Base-by-base conservation (phyloP, 768 basidiomycete species). In the Hygrophorus russula region DNA sequence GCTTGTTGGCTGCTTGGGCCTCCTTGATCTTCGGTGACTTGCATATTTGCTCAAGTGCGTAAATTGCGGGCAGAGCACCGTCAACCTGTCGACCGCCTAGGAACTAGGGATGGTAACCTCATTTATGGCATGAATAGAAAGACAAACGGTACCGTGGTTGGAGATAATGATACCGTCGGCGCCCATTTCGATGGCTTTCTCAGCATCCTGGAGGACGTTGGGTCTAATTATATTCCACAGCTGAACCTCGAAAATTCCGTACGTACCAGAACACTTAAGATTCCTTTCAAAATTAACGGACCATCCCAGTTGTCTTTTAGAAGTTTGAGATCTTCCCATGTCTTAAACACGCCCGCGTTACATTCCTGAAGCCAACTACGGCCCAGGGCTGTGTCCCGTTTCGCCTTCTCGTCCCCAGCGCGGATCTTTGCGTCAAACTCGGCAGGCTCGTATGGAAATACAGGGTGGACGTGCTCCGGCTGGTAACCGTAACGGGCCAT, bases 151-250 rank as follows among this genome's bases (percentile, higher is more conserved):
- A 81, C 82, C 83, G 49, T 89, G 86, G 53, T 88, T 91, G 8
- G 82, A 86, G 12, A 89, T 80, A 38, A 90, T 57, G 46, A 90
- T 82, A 1, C 82, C 86, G 44, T 88, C 73, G 11, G 77, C 67
- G 1, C 81, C 74, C 14, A 69, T 52, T 19, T 82, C 74, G 11
- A 85, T 55, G 0, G 82, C 81, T 52, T 70, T 74, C 54, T 82
- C 74, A 2, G 84, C 85, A 56, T 88, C 85, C 65, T 70, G 38
- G 6, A 46, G 24, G 39, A 27, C 15, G 5, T 29, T 13, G 20
- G 20, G 3, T 39, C 12, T 9, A 34, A 9, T 20, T n/a, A 35
- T 11, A 8, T 39, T 14, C 32, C 9, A 39, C 30, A 15, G 24
- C 11, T 18, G n/a, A 44, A 24, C n/a, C n/a, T n/a, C n/a, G 14